Evolutionary conservation across 1,284 basidiomycete genomes (phyloP).

Genomic region (Neolentinus lepideus): DNA sequence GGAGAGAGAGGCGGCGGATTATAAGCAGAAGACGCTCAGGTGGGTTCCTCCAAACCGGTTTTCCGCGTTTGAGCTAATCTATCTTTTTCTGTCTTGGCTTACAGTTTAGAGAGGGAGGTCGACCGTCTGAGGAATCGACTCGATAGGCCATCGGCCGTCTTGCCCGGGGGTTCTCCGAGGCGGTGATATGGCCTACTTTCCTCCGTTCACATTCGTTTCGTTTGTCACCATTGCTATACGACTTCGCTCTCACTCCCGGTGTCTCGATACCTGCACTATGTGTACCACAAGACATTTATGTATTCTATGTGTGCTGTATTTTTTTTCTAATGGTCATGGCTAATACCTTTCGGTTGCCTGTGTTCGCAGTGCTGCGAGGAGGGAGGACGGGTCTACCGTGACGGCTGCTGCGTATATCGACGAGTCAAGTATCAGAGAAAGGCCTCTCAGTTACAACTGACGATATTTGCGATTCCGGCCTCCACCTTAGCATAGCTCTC

Average conservation of each 20-base stretch:
- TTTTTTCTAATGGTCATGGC: not conserved
- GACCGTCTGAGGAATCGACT: slow-evolving; percentile 63
- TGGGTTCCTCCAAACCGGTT: slow-evolving; percentile 24
- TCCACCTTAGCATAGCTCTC: too few relatives aligned
- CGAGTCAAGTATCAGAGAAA: too few relatives aligned
- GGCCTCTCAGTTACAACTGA: too few relatives aligned
- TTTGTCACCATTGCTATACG: not conserved
- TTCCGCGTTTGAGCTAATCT: slow-evolving; percentile 6
- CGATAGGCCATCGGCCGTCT: slow-evolving; percentile 25
- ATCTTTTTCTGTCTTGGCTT: slow-evolving; percentile 1
- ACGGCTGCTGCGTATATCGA: too few relatives aligned
- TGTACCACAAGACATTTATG: not conserved
- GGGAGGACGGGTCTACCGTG: too few relatives aligned
- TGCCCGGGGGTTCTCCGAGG: slow-evolving; percentile 24
- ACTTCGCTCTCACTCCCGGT: not conserved
- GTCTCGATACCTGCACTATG: not conserved
- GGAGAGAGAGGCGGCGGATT: slow-evolving; percentile 68
- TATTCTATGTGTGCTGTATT: not conserved
- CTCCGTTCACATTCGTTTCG: not conserved
- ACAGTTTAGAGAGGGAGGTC: slow-evolving; percentile 61
- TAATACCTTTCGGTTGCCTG: too few relatives aligned
- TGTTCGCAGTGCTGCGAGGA: too few relatives aligned
- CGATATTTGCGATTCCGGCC: too few relatives aligned
- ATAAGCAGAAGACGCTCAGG: slow-evolving; percentile 64
- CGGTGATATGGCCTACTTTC: not conserved